Base-by-base conservation (phyloP, 108 stramenopile genomes). In the Cyclotella atomus region DNA sequence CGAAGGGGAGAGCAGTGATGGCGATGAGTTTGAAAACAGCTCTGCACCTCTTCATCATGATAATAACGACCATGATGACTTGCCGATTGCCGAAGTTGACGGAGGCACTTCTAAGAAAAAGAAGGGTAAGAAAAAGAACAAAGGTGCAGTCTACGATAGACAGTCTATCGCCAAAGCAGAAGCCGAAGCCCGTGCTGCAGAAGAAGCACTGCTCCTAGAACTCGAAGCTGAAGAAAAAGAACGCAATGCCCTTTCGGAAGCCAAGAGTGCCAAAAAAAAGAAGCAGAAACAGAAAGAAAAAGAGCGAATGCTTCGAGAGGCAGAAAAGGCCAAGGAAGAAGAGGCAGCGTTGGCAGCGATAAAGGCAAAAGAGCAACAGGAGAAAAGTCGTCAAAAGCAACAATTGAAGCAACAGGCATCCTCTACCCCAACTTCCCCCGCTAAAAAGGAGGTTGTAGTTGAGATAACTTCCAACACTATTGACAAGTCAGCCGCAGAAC, bases 261-360 rank as follows among this genome's bases (percentile, higher is more conserved):
- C 69, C 62, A 89, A 85, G 62, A 95, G 87, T 61, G 72, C 82
- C 25, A 89, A 89, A 16, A 95, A 95, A 88, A 95, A 95, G 65
- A 85, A 87, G 45, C 45, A 65, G 60, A 93, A 93, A 71, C 91
- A 92, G 76, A 95, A 90, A 64, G 91, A 92, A 59, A 85, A 86
- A 15, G 91, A 95, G 65, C 85, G 93, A 19, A 86, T 88, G 62
- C 45, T 65, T 46, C 86, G 84, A 43, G 89, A 91, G 59, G 76
- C 87, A 23, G 78, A 79, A 46, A 75, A 74, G 65, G 83, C 89
- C 28, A 82, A 90, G 68, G 91, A 95, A 38, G 78, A 91, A 64
- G 87, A 77, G 62, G 67, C 56, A 30, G 29, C 28, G 28, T n/a
- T 80, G 8, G 84, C 87, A 47, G 76, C 77, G 62, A 54, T n/a